Percentiles rank a stretch among this genome's conserved stretches.
These are phyloP conservation scores for Ophiostoma novo-ulmi DNA, from an alignment of 2,329 filamentous ascomycete species.

Conservation along the genomic window DNA sequence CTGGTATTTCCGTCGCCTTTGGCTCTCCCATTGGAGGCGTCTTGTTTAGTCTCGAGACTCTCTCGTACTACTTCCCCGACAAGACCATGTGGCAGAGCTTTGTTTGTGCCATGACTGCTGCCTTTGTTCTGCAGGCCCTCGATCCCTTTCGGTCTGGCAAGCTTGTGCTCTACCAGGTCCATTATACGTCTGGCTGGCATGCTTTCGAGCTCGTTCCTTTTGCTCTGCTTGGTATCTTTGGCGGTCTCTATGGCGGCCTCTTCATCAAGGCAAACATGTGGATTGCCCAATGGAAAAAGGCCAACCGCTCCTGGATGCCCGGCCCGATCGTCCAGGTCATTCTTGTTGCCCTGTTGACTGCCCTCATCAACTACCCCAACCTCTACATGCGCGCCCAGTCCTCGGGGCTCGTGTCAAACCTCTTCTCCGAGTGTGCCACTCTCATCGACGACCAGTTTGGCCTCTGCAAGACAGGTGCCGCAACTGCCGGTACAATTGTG, in stretches of 20 bases:
- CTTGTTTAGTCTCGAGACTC: slow-evolving; percentile 91
- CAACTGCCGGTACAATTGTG: slow-evolving; percentile 74
- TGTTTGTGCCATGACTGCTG: slow-evolving; percentile 98
- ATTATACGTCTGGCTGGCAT: slow-evolving; percentile 87
- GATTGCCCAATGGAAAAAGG: slow-evolving; percentile 74
- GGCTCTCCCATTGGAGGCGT: slow-evolving; percentile 92
- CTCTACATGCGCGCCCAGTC: slow-evolving; percentile 92
- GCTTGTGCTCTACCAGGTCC: slow-evolving; percentile 92
- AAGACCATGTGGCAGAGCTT: slow-evolving; percentile 99
- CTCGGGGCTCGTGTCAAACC: slow-evolving; percentile 82
- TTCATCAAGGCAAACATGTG: slow-evolving; percentile 95
- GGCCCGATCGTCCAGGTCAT: slow-evolving; percentile 75
- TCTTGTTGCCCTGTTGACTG: slow-evolving; percentile 73
- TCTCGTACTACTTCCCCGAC: slow-evolving; percentile 96
- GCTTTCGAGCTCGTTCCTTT: slow-evolving; percentile 91
- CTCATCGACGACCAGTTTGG: slow-evolving; percentile 81
- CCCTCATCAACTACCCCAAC: slow-evolving; percentile 90
- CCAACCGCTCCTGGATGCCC: slow-evolving; percentile 54
- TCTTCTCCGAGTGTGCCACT: slow-evolving; percentile 86
- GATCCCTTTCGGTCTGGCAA: slow-evolving; percentile 95
- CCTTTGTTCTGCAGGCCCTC: slow-evolving; percentile 83
- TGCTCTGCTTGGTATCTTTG: slow-evolving; percentile 75
- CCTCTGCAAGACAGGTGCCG: slow-evolving; percentile 81
- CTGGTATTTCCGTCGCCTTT: slow-evolving; percentile 90
- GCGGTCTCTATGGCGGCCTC: slow-evolving; percentile 88